Percentiles rank a stretch among this genome's conserved stretches.
These are phyloP conservation scores for Ophiocytium majus DNA, from an alignment of 352 stramenopile species.

Conservation along the genomic window DNA sequence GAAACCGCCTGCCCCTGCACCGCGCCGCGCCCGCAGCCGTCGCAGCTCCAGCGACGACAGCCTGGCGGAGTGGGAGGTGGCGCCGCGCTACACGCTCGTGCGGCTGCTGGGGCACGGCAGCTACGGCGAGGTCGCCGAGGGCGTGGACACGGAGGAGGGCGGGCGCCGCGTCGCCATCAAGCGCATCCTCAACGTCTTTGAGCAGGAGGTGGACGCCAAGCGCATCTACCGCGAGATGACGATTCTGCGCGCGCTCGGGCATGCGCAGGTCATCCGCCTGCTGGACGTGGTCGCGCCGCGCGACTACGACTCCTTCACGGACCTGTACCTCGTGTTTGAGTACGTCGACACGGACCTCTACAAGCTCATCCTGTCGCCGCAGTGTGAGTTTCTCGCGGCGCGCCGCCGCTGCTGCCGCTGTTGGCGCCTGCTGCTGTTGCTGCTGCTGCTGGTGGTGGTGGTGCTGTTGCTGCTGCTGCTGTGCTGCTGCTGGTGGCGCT, in stretches of 20 bases:
- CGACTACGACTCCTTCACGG: conserved; percentile 54
- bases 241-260: conserved; percentile 67
- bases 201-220: conserved; percentile 65
- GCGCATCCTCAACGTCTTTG: conserved; percentile 75
- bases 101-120: conserved; percentile 70
- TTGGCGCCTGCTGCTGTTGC: too few relatives aligned
- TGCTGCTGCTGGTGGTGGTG: too few relatives aligned
- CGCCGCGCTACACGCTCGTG: conserved; percentile 65
- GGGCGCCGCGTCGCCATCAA: conserved; percentile 72
- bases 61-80: conserved; percentile 71
- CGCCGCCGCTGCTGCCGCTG: too few relatives aligned
- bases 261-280: conserved; percentile 67
- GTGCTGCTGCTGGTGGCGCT: too few relatives aligned
- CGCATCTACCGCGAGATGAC: conserved; percentile 69
- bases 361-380: conserved; percentile 80
- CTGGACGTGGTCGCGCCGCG: conserved; percentile 71
- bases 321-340: conserved; percentile 62
- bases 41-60: neutral
- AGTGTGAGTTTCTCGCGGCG: too few relatives aligned
- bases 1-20: neutral
- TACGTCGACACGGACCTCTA: conserved; percentile 82
- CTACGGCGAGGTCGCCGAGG: conserved; percentile 80
- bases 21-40: neutral
- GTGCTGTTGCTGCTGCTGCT: too few relatives aligned
- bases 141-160: conserved; percentile 62